phyloP scores from a whole-genome alignment of 2,329 filamentous ascomycete genomes.

The Diplodia sapinea region DNA sequence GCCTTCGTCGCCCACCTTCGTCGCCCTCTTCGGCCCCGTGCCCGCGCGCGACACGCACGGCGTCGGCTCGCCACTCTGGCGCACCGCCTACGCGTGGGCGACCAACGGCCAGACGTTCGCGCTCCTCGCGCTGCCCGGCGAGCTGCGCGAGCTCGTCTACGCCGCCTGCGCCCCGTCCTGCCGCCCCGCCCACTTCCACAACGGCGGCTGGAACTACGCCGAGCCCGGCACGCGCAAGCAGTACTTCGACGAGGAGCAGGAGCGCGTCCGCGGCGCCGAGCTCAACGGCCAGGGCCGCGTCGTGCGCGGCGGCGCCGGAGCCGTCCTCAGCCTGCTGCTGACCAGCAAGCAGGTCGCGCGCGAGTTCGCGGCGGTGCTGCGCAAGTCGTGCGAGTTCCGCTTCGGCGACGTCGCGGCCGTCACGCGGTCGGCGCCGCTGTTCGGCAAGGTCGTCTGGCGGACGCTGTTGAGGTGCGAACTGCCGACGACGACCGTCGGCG shows the following conservation, averaged over 20 bases:
- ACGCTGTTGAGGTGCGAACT: too few species aligned
- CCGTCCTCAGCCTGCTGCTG: neutral
- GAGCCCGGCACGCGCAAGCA: too few species aligned
- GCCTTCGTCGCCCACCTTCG: neutral
- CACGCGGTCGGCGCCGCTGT: neutral
- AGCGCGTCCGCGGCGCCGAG: too few species aligned
- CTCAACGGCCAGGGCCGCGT: too few species aligned
- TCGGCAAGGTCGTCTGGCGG: neutral
- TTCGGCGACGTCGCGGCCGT: neutral
- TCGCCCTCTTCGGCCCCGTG: neutral
- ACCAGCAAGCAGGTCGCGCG: neutral
- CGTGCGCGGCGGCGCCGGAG: too few species aligned
- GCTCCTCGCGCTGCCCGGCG: neutral
- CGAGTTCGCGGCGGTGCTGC: neutral
- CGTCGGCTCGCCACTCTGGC: neutral
- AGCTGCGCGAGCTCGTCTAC: neutral
- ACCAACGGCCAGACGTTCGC: neutral
- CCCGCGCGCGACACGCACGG: neutral
- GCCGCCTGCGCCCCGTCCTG: neutral
- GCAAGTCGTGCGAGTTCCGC: neutral
- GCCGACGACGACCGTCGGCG: neutral
- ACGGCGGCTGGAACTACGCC: too few species aligned
- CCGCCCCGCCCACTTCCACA: too few species aligned
- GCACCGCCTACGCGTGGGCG: neutral
- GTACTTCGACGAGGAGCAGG: too few species aligned